Evolutionary conservation across 192 early-diverging fungal species (phyloP), one percentile per base, ranked within the genome.

Genomic region (Funneliformis geosporum): DNA sequence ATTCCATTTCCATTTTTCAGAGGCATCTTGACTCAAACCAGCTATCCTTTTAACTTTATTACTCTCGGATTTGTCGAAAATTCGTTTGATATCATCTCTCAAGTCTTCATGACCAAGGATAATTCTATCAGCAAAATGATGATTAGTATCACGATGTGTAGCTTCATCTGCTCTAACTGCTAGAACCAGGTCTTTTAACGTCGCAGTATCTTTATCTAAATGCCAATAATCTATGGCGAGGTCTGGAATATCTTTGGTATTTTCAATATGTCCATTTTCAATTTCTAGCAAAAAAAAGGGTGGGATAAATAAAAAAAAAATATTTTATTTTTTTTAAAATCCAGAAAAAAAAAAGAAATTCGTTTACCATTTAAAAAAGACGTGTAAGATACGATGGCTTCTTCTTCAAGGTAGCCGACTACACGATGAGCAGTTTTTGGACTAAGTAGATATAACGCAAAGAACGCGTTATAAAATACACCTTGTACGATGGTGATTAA

Each of bases 391-490:
- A 95, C 88, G 12, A 97, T 93, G 0, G 97, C 97, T 80, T 94
- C 92, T 86, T 98, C 97, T 84, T 98, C 97, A 40, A 98, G 87
- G 75, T 98, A 98, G 0, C 97, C 97, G 14, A 91, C 90, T 28
- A 98, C 92, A 61, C 95, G 90, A 85, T 98, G 97, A 18, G 93
- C 94, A 5, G 90, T 93, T 38, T 85, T 86, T 23, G 95, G 95
- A 12, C 89, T 92, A 60, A 93, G 23, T 78, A 96, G 80, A 83
- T 98, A 98, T n/a, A 93, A 85, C n/a, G 87, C 61, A 81, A 96
- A 97, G 82, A 94, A 98, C 39, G 90, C 85, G 78, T 97, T 96
- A 85, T 95, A 97, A 83, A 97, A 98, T 10, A 93, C 88, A 55
- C 94, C 95, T 83, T 98, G 97, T 39, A 88, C 93, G 7, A 89